Base-by-base conservation (phyloP, 2,329 filamentous ascomycete species). In the Paraconiothyrium brasiliense region DNA sequence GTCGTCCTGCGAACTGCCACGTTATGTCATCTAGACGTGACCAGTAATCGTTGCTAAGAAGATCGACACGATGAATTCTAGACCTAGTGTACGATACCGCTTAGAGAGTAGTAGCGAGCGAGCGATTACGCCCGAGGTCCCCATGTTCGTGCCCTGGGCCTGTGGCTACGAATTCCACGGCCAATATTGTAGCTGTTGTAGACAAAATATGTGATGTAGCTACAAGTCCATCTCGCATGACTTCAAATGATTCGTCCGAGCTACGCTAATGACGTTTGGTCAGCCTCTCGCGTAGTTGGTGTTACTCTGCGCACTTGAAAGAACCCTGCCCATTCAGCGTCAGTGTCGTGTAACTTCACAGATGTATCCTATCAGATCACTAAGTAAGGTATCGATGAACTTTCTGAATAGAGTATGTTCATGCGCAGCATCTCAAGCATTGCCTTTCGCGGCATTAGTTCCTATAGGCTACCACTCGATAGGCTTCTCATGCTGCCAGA, bases 401-500 rank as follows among this genome's bases (percentile, higher is more conserved):
- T 24, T 46, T 20, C 7, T 46, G 43, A 48, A 32, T 48, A 32
- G n/a, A 24, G 46, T 24, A 48, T 16, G 13, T 6, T 16, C 46
- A 48, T 32, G 24, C 24, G 24, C 10, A 32, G 14, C 46, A 32
- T n/a, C 24, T 48, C 46, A 14, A 48, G 10, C 6, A 32, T 30
- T 37, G 14, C 48, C 14, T 20, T 20, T 27, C 39, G 20, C 14
- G n/a, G 34, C 34, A 50, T 52, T 24, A 4, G 37, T 37, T 50
- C 20, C 55, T 44, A 58, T 13, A 22, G 49, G 32, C 56, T 72
- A 77, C 80, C 80, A 82, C 22, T 76, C 71, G 24, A 72, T 64
- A 7, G 74, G 69, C 68, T 69, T 76, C 72, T 77, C 78, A 48
- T 76, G 62, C 54, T 70, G 67, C 80, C 80, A 84, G 57, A 81